These are phyloP conservation scores for Bolboschoenoplectus hybrid DNA, from an alignment of 202 grass and related monocot species.

Conservation along the genomic window DNA sequence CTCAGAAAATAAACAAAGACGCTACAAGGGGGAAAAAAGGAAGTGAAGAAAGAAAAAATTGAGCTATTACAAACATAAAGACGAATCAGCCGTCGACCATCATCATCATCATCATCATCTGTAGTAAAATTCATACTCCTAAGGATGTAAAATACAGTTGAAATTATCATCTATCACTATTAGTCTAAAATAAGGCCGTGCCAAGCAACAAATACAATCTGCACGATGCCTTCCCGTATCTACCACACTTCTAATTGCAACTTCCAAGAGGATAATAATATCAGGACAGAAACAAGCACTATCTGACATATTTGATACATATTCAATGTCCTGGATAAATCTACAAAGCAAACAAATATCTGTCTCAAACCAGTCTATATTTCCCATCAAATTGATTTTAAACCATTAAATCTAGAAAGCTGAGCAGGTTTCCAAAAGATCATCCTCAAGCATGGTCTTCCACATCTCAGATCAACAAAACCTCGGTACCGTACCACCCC, in stretches of 20 bases:
- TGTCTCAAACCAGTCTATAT: conserved; percentile 24
- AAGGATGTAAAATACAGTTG: neutral
- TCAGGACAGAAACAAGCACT: conserved; percentile 7
- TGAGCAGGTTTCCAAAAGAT: conserved; percentile 27
- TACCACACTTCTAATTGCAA: conserved; percentile 11
- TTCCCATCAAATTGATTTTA: conserved; percentile 21
- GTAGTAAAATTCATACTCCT: neutral
- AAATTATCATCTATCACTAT: conserved; percentile 7
- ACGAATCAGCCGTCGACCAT: neutral
- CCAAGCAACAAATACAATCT: conserved; percentile 30
- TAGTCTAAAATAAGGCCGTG: conserved; percentile 8
- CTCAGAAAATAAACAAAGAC: neutral
- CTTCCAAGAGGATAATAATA: conserved; percentile 6
- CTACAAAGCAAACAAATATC: conserved; percentile 31
- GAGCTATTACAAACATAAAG: neutral
- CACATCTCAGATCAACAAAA: conserved; percentile 12
- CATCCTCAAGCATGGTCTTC: conserved; percentile 5
- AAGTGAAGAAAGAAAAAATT: neutral
- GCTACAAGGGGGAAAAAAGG: neutral
- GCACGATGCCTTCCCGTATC: neutral
- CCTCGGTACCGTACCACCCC: neutral
- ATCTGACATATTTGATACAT: conserved; percentile 26
- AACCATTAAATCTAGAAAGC: conserved; percentile 13
- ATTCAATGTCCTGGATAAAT: conserved; percentile 25
- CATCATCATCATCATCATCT: neutral